Percentiles rank a stretch among this genome's conserved stretches.
These are phyloP conservation scores for Nicotiana tomentosiformis DNA, from an alignment of 257 asterid genomes.

Conservation along the genomic window DNA sequence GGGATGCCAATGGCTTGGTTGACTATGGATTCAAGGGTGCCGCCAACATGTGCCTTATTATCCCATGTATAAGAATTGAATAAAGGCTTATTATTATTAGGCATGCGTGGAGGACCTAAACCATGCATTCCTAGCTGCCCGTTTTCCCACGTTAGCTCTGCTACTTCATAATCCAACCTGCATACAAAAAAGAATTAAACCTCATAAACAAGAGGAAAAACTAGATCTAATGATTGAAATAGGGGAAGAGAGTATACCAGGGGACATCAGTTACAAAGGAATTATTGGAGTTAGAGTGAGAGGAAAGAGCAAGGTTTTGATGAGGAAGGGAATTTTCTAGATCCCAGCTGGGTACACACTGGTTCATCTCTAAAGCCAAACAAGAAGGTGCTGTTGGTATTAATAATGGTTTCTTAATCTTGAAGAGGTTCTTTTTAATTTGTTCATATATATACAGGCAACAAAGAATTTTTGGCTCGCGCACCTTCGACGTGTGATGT, in stretches of 20 bases:
- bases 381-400: not conserved
- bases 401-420: not conserved
- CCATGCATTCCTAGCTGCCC: slow-evolving; percentile 63
- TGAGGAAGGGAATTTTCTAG: not conserved
- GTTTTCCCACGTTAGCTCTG: slow-evolving; percentile 66
- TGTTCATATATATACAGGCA: not conserved
- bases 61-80: slow-evolving; percentile 9
- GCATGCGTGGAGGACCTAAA: slow-evolving; percentile 41
- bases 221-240: not conserved
- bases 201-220: not conserved
- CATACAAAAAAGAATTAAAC: not conserved
- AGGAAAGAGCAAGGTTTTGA: not conserved
- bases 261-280: not conserved
- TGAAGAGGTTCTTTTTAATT: not conserved
- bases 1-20: slow-evolving; percentile 55
- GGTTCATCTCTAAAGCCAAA: not conserved
- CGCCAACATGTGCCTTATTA: slow-evolving; percentile 24
- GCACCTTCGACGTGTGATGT: not conserved
- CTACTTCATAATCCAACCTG: slow-evolving; percentile 53
- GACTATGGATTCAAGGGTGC: slow-evolving; percentile 77
- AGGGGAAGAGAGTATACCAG: not conserved
- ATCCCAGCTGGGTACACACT: not conserved
- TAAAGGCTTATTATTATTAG: slow-evolving; percentile 31
- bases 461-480: not conserved
- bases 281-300: not conserved